Conservation (phyloP, 345 rosid species). For the Murraya paniculata region DNA sequence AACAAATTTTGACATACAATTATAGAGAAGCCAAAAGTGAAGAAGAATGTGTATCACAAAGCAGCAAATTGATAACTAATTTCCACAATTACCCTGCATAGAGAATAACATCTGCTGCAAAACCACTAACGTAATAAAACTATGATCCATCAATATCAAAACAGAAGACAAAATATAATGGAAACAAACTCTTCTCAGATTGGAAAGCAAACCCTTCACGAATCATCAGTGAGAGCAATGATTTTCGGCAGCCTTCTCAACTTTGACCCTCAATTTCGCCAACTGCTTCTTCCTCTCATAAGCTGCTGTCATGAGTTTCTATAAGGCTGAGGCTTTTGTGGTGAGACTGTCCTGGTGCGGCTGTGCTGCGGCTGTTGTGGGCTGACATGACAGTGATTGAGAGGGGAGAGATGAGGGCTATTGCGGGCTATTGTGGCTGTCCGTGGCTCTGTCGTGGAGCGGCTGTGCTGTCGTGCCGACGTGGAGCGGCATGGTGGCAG, state of each 20-base stretch:
- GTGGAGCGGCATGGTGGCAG: no score
- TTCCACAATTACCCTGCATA: background rate
- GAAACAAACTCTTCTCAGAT: background rate
- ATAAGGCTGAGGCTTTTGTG: no score
- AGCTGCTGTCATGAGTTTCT: constrained; percentile 1
- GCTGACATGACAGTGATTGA: no score
- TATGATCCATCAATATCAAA: background rate
- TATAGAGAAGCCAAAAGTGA: no score
- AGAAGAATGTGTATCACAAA: no score
- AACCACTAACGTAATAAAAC: background rate
- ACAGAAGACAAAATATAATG: background rate
- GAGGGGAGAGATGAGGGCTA: no score
- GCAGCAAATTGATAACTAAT: background rate
- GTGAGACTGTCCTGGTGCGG: no score
- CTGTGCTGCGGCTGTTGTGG: no score
- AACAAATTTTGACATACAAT: no score
- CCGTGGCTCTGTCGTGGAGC: no score
- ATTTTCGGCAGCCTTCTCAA: constrained; percentile 61
- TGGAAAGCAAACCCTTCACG: background rate
- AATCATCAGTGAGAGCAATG: constrained; percentile 44
- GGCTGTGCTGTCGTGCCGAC: no score
- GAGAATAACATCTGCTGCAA: background rate
- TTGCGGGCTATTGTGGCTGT: no score
- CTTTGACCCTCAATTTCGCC: constrained; percentile 66
- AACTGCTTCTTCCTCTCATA: constrained; percentile 82